phyloP scores from a whole-genome alignment of 75 land plant genomes.

The Sequoia sempervirens region DNA sequence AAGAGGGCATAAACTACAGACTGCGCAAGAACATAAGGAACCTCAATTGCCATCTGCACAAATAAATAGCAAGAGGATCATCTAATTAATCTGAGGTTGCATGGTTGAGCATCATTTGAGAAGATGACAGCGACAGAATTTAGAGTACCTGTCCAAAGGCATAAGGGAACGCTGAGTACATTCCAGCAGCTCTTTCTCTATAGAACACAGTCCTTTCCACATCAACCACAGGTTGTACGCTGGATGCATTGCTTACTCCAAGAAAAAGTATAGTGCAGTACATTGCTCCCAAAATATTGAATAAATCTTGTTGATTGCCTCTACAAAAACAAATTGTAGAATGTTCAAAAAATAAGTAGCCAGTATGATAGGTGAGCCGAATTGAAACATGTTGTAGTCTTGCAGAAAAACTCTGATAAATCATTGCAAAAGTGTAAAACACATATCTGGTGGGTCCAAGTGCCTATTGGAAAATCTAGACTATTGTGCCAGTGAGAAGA shows the following conservation, averaged over 20 bases:
- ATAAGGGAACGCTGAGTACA: slow-evolving; percentile 82
- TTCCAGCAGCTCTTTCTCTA: slow-evolving; percentile 82
- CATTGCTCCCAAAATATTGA: slow-evolving; percentile 78
- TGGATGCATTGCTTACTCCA: slow-evolving; percentile 59
- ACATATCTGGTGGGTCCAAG: too few relatives aligned
- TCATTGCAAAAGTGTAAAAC: too few relatives aligned
- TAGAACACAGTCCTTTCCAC: slow-evolving; percentile 81
- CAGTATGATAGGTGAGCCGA: background rate
- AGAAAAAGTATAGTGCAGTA: slow-evolving; percentile 71
- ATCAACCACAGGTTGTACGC: slow-evolving; percentile 73
- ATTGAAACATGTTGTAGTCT: background rate
- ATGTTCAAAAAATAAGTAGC: background rate
- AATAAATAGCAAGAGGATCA: background rate
- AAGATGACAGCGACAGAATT: background rate
- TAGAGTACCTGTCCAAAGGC: slow-evolving; percentile 73
- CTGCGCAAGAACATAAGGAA: slow-evolving; percentile 33
- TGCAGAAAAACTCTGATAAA: too few relatives aligned
- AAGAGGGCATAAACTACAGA: slow-evolving; percentile 19
- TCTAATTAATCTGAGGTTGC: background rate
- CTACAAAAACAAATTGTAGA: slow-evolving; percentile 46
- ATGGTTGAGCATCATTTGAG: background rate
- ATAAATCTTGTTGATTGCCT: slow-evolving; percentile 49
- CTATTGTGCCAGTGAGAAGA: too few relatives aligned
- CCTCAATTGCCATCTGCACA: slow-evolving; percentile 31
- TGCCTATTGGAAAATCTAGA: too few relatives aligned